Evolutionary conservation across 2,329 filamentous ascomycete species (phyloP).

Genomic region (Pyricularia grisea): DNA sequence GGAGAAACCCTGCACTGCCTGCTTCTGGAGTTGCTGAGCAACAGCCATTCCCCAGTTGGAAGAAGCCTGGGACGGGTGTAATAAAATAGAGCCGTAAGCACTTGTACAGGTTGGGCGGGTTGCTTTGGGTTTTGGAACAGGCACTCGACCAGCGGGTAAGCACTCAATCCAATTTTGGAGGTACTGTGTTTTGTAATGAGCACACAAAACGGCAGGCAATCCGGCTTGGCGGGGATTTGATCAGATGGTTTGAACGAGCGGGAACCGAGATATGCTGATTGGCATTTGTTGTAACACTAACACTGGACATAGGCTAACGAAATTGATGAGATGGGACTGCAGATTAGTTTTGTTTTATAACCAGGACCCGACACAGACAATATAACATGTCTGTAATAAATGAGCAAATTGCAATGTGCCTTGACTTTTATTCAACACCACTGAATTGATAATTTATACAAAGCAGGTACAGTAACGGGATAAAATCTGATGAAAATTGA

Average conservation of each 20-base stretch:
- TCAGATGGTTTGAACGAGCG: too few relatives aligned
- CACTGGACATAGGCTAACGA: too few relatives aligned
- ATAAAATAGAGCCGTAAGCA: neutral
- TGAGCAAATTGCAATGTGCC: too few relatives aligned
- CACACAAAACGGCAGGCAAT: too few relatives aligned
- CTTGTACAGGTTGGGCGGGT: neutral
- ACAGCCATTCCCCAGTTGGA: neutral
- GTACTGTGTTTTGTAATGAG: neutral
- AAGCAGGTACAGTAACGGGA: neutral
- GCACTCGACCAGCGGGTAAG: neutral
- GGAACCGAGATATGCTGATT: too few relatives aligned
- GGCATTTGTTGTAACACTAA: too few relatives aligned
- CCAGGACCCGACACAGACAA: too few relatives aligned
- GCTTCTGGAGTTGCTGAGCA: neutral
- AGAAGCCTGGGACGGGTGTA: neutral
- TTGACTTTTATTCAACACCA: neutral
- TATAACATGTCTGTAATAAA: too few relatives aligned
- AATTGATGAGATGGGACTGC: too few relatives aligned
- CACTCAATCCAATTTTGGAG: neutral
- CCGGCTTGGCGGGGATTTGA: too few relatives aligned
- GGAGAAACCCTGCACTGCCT: neutral
- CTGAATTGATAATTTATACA: neutral
- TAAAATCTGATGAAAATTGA: neutral
- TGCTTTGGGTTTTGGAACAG: neutral
- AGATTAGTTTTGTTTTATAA: too few relatives aligned